Evolutionary conservation across 208 protist species (phyloP), one percentile per base, ranked within the genome.

Genomic region (Lotmaria passim): DNA sequence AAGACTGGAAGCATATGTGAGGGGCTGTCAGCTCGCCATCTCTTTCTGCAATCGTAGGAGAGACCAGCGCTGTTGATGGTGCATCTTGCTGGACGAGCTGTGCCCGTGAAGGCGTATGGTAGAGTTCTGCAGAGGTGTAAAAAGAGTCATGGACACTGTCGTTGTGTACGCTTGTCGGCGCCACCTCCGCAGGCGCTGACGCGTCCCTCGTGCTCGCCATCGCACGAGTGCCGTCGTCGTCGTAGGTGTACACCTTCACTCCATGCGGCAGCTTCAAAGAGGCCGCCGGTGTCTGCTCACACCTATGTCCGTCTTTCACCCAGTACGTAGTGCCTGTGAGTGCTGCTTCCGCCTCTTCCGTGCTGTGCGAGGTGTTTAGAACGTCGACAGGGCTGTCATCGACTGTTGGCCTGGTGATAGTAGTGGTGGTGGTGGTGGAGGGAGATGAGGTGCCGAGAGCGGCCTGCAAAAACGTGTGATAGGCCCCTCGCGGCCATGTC

Each of bases 151-250:
- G n/a, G n/a, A n/a, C n/a, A n/a, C n/a, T n/a, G n/a, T n/a, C n/a
- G n/a, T n/a, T n/a, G n/a, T n/a, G n/a, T n/a, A n/a, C n/a, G n/a
- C n/a, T n/a, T n/a, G n/a, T n/a, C n/a, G n/a, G 6, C 36, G 8
- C 8, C 36, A 39, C 8, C 36, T 12, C 36, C 36, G 36, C 8
- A 39, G 12, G 36, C 6, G 6, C 12, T 39, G 36, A 39, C 12
- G 36, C 26, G 21, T 7, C 4, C 19, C 44, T 36, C 21, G 14
- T 56, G 21, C 0, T 56, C 28, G 51, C 51, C 11, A 11, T 39
- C 44, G 26, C 0, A 8, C 67, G 67, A 23, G 67, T 58, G 19
- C 67, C 56, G 26, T 57, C 46, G n/a, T 65, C 47, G 21, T 73
- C 56, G 57, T 58, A 73, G 17, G 11, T 12, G 46, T 48, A 33